These are phyloP conservation scores for Daldinia bambusicola DNA, from an alignment of 495 filamentous ascomycete genomes.

Conservation along the genomic window DNA sequence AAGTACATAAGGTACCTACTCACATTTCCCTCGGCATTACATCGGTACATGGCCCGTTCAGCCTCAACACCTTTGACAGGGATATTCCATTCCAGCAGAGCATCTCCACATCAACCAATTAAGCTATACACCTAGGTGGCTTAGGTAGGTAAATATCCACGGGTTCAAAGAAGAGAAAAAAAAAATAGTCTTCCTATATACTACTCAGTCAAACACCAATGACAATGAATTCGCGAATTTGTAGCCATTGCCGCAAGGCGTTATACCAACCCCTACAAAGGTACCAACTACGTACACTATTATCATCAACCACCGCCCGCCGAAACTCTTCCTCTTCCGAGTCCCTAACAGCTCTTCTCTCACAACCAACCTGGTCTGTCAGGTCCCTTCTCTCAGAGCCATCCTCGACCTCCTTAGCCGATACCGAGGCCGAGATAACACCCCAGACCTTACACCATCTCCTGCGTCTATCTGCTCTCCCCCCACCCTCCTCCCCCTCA, in stretches of 20 bases:
- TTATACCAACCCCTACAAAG: conserved; percentile 35
- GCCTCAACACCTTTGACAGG: conserved; percentile 36
- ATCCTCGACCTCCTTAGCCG: conserved; percentile 36
- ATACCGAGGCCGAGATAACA: conserved; percentile 48
- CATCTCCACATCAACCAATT: background rate
- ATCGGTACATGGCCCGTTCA: conserved; percentile 9
- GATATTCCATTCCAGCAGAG: conserved; percentile 20
- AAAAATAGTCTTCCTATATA: too few species aligned
- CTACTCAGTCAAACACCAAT: background rate
- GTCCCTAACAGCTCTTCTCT: conserved; percentile 61
- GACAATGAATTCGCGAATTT: conserved; percentile 43
- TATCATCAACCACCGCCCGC: conserved; percentile 30
- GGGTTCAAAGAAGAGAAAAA: too few species aligned
- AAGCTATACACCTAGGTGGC: background rate
- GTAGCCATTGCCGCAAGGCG: conserved; percentile 36
- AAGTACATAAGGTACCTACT: conserved; percentile 5
- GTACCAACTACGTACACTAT: conserved; percentile 24
- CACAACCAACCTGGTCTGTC: conserved; percentile 86
- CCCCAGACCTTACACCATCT: conserved; percentile 75
- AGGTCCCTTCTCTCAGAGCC: conserved; percentile 72
- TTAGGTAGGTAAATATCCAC: too few species aligned
- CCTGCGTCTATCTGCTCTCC: conserved; percentile 88
- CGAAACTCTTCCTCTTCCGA: conserved; percentile 1
- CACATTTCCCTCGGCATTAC: too few species aligned
- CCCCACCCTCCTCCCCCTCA: conserved; percentile 69